These are phyloP conservation scores for barrel medic (Medicago truncatula) DNA, from an alignment of 306 rosid species.

Conservation along the genomic window MtrunA17r5.0-ANR NC_053043.1:49502501-49503000, in stretches of 20 bases:
- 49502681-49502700: conserved; percentile 17
- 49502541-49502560: conserved; percentile 56
- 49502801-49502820: neutral
- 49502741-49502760: neutral
- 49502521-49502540: conserved; percentile 60
- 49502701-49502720: conserved; percentile 4
- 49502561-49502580: conserved; percentile 63
- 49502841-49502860: neutral
- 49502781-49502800: neutral
- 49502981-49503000: neutral
- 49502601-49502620: conserved; percentile 63
- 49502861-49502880: neutral
- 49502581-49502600: conserved; percentile 43
- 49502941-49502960: neutral
- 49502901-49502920: neutral
- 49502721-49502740: neutral
- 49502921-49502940: neutral
- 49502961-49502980: neutral
- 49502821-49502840: neutral
- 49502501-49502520: conserved; percentile 55
- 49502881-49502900: neutral
- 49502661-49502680: conserved; percentile 31
- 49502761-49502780: neutral
- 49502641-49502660: conserved; percentile 35
- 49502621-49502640: conserved; percentile 66